Evolutionary conservation across 805 yeast species (phyloP), one percentile per base, ranked within the genome.

Genomic region (Komagataella ulmi): DNA sequence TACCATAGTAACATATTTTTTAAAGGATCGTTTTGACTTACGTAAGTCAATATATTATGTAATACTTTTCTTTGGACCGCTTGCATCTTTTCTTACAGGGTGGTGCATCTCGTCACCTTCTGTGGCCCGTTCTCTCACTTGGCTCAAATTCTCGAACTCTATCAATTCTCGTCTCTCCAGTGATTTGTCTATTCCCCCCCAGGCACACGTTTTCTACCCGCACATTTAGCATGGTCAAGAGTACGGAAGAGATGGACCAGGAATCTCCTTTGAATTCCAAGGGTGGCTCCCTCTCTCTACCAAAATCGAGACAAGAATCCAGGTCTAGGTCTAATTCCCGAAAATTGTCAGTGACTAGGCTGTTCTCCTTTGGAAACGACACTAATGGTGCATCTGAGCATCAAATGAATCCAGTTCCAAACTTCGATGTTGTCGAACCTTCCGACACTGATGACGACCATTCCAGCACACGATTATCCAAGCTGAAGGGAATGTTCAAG

Each of bases 291-390:
- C 46, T 18, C 46, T 19, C 23, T 44, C 23, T 44, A 12, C 23
- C 23, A 14, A 19, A 44, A 17, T 53, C 61, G 2, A 48, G 54
- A 43, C 54, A 60, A 4, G 62, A 61, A 45, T 58, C 70, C 14
- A 57, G 75, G 53, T 62, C 72, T 3, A 59, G 77, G 50, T 71
- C 76, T 10, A 63, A 69, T 53, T 72, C 76, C 1, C 58, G 65
- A 40, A 63, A 65, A 44, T 49, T 64, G 24, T 62, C 68, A 6
- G 57, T 73, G 17, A 67, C 71, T 2, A 65, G 69, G 50, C 57
- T 73, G 17, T 67, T 73, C 54, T 65, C 63, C 49, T 70, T 72
- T 56, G 73, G 69, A 1, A 54, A 61, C 12, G 65, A 57, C 24
- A 45, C 45, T 46, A 54, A 48, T 12, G 51, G 19, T 24, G 48